These are phyloP conservation scores for Colletotrichum cuscutae DNA, from an alignment of 2,329 filamentous ascomycete genomes.

Conservation along the genomic window DNA sequence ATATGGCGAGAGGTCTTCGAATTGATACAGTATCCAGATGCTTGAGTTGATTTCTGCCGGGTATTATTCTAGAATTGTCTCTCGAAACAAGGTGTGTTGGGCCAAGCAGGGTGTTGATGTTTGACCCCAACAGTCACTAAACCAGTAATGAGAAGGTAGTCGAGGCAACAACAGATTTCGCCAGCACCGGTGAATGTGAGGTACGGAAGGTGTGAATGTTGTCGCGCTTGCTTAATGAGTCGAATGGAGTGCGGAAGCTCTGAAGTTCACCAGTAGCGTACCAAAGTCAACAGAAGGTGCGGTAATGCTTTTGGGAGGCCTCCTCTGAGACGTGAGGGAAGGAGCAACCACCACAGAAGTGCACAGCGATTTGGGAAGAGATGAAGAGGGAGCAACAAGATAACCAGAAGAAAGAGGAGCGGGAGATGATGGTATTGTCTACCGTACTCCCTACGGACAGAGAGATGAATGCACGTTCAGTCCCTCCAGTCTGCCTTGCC, in stretches of 20 bases:
- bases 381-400: neutral
- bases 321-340: neutral
- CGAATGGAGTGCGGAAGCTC: neutral
- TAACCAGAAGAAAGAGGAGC: neutral
- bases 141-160: neutral
- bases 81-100: neutral
- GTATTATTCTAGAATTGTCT: neutral
- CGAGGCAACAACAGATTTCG: neutral
- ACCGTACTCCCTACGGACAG: neutral
- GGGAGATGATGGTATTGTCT: neutral
- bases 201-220: neutral
- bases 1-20: no score
- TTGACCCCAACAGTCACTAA: neutral
- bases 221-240: neutral
- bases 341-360: neutral
- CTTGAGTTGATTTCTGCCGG: neutral
- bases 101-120: neutral
- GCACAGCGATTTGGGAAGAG: neutral
- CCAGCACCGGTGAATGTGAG: neutral
- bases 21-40: neutral
- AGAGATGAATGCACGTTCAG: neutral
- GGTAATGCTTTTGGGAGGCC: neutral
- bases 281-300: neutral
- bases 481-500: neutral
- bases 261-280: neutral